Conservation (phyloP, 208 protist species). For the Crithidia thermophila region DNA sequence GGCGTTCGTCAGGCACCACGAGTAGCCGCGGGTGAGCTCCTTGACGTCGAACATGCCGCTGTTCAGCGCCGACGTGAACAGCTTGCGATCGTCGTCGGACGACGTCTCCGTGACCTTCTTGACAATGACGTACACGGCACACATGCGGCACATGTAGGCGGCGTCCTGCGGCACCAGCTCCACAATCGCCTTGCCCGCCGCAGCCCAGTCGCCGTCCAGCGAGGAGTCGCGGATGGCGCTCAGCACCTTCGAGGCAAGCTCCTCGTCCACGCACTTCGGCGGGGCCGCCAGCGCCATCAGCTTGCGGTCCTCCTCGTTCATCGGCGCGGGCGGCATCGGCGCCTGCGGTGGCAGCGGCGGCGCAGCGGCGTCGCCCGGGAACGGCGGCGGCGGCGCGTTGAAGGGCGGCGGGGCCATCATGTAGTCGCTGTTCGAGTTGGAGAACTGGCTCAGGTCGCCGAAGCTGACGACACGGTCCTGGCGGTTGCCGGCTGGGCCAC, state of each 20-base stretch:
- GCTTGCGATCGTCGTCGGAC: conserved; percentile 56
- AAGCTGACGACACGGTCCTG: conserved; percentile 52
- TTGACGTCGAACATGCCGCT: conserved; percentile 56
- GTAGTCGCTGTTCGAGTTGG: conserved; percentile 16
- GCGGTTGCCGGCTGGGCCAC: conserved; percentile 23
- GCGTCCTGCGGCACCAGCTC: conserved; percentile 51
- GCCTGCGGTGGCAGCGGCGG: conserved; percentile 17
- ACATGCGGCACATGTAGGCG: conserved; percentile 50
- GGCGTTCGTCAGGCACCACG: conserved; percentile 77
- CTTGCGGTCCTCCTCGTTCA: conserved; percentile 74
- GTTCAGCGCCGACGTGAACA: conserved; percentile 48
- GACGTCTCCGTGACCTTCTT: conserved; percentile 51
- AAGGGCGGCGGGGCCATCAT: conserved; percentile 33
- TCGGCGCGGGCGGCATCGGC: conserved; percentile 6
- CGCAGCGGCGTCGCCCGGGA: conserved; percentile 10
- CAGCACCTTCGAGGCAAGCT: conserved; percentile 55
- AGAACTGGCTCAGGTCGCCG: conserved; percentile 45
- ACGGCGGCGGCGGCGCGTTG: conserved; percentile 25
- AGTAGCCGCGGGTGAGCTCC: conserved; percentile 68
- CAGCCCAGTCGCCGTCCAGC: conserved; percentile 53
- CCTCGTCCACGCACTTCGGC: conserved; percentile 56
- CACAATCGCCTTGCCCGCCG: conserved; percentile 36
- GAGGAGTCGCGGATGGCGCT: conserved; percentile 65
- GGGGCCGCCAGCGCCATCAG: conserved; percentile 64
- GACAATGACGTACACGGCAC: conserved; percentile 64